Conservation (phyloP, 2,329 filamentous ascomycete genomes). For the Epichloe amarillans region DNA sequence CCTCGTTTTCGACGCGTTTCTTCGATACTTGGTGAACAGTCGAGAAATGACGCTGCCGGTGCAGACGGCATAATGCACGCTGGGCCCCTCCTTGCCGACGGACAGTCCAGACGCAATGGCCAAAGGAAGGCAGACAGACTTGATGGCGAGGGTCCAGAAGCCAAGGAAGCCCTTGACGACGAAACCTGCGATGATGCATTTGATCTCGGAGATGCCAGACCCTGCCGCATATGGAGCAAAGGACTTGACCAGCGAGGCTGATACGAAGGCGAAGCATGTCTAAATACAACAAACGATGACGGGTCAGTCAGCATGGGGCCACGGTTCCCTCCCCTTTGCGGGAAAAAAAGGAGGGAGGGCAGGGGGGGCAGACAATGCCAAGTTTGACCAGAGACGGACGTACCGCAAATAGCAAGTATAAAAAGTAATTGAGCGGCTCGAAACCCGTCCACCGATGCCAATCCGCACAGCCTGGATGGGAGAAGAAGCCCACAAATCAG, state of each 20-base stretch:
- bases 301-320: neutral
- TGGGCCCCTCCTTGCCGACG: slow-evolving; percentile 93
- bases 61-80: slow-evolving; percentile 97
- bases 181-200: slow-evolving; percentile 96
- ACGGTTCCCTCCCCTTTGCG: slow-evolving; percentile 2
- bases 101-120: slow-evolving; percentile 90
- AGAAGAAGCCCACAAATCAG: neutral
- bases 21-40: slow-evolving; percentile 82
- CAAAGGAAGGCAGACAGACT: slow-evolving; percentile 79
- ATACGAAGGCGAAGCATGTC: slow-evolving; percentile 67
- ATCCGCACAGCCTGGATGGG: slow-evolving; percentile 54
- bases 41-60: slow-evolving; percentile 93
- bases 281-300: slow-evolving; percentile 16
- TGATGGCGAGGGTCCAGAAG: slow-evolving; percentile 83
- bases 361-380: too few species aligned
- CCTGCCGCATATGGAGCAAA: slow-evolving; percentile 95
- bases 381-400: slow-evolving; percentile 11
- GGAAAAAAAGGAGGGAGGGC: neutral
- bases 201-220: slow-evolving; percentile 96
- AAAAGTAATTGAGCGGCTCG: slow-evolving; percentile 64
- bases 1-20: slow-evolving; percentile 84
- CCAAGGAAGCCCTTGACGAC: slow-evolving; percentile 98
- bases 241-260: slow-evolving; percentile 72
- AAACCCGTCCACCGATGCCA: slow-evolving; percentile 85
- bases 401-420: slow-evolving; percentile 81